Evolutionary conservation across 148 eudicot species (phyloP), one percentile per base, ranked within the genome.

Genomic region (Amaranthus cruentus): DNA sequence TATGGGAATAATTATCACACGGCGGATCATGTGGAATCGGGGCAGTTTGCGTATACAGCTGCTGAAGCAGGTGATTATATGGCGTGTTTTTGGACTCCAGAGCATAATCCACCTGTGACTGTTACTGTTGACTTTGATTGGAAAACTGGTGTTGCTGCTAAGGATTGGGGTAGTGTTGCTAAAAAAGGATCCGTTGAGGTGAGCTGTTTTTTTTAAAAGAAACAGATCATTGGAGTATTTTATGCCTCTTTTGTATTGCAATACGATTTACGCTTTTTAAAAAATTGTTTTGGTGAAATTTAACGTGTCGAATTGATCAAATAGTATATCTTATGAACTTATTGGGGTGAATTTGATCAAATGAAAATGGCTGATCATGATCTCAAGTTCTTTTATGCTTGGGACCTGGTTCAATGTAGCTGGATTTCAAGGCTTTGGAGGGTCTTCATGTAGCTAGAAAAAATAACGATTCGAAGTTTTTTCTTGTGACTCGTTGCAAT

Each of bases 121-220:
- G 50, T 92, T 18, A 87, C 97, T 1, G 62, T 95, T 72, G 97
- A 91, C 66, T 90, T 95, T 66, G 96, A 90, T 18, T 95, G 99
- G 99, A 88, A 80, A 72, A 81, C 89, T 38, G 99, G 99, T 77
- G 85, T 95, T 69, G 96, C 89, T 65, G 86, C 99, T 64, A 95
- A 87, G 80, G 97, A 92, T 73, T 95, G 97, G 99, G 84, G 87
- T 18, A 88, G 67, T 51, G 96, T 95, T 59, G 97, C 86, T 56
- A 95, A 92, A 69, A 92, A 92, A 80, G 96, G 89, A 61, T 81
- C 90, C 0, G 74, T 95, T 54, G 97, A 94, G 71, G 98, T 91
- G 81, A 88, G 87, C 44, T 11, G 47, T 56, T 54, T 62, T 54
- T 15, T 15, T 66, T 6, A 28, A 28, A 28, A 28, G 6, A 28